phyloP scores from a whole-genome alignment of 2,329 filamentous ascomycete species.

The Penicillium sclerotiorum region DNA sequence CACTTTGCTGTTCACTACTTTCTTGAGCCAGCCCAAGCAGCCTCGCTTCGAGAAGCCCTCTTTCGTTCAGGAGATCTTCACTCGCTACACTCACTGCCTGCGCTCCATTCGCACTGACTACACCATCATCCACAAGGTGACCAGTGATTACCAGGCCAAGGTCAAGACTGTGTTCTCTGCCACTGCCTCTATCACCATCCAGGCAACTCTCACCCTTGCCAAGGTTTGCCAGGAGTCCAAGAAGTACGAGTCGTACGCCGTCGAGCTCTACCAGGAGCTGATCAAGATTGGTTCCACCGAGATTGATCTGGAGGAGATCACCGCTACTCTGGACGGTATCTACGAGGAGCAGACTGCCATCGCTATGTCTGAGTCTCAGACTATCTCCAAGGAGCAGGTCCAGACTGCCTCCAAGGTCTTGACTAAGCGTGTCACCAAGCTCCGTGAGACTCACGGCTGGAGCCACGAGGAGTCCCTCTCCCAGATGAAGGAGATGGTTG shows the following conservation, averaged over 20 bases:
- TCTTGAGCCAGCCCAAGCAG: conserved; percentile 37
- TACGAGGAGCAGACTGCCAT: conserved; percentile 41
- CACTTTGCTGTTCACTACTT: conserved; percentile 41
- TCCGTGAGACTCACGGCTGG: conserved; percentile 40
- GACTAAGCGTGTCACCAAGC: conserved; percentile 31
- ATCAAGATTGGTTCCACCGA: conserved; percentile 35
- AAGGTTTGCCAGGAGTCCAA: conserved; percentile 43
- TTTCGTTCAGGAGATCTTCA: conserved; percentile 38
- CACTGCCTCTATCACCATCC: conserved; percentile 39
- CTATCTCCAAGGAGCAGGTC: conserved; percentile 32
- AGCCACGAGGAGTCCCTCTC: conserved; percentile 43
- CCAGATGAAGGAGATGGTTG: conserved; percentile 40
- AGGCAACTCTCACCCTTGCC: conserved; percentile 39
- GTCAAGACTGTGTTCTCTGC: conserved; percentile 39
- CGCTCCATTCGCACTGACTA: conserved; percentile 37
- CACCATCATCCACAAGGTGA: conserved; percentile 36
- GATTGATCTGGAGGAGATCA: conserved; percentile 39
- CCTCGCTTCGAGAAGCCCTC: conserved; percentile 36
- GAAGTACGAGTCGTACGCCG: conserved; percentile 38
- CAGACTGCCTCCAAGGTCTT: conserved; percentile 35
- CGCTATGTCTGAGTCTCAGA: conserved; percentile 23
- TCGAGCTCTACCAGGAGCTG: conserved; percentile 42
- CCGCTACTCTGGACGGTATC: conserved; percentile 37
- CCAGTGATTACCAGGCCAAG: conserved; percentile 37
- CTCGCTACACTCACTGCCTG: conserved; percentile 40